These are phyloP conservation scores for Tricholomella constricta DNA, from an alignment of 768 basidiomycete genomes.

Conservation along the genomic window DNA sequence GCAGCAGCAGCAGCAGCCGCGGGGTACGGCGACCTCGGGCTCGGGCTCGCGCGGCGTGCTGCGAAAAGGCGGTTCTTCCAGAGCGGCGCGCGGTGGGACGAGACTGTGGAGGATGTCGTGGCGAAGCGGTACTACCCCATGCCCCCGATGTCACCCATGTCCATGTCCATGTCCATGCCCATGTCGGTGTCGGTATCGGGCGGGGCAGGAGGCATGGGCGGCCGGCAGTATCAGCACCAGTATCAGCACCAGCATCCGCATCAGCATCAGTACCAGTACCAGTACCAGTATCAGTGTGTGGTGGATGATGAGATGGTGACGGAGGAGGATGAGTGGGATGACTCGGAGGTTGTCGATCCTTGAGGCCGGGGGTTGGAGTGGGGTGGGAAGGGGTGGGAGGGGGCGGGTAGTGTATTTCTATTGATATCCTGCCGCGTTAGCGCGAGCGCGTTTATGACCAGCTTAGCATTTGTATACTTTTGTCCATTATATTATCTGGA, in stretches of 20 bases:
- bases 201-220: constrained; percentile 26
- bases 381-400: too few relatives aligned
- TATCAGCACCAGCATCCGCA: too few relatives aligned
- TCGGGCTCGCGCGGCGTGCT: constrained; percentile 27
- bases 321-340: constrained; percentile 31
- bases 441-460: neutral
- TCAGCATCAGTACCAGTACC: too few relatives aligned
- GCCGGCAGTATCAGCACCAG: too few relatives aligned
- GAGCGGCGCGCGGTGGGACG: constrained; percentile 41
- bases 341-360: constrained; percentile 18
- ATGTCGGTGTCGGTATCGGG: neutral
- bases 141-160: constrained; percentile 12
- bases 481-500: neutral
- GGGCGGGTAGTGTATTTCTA: constrained; percentile 10
- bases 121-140: constrained; percentile 18
- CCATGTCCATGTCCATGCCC: too few relatives aligned
- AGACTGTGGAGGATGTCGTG: constrained; percentile 25
- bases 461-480: neutral
- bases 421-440: neutral
- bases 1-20: constrained; percentile 25
- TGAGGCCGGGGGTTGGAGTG: neutral
- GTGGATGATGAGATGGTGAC: constrained; percentile 16
- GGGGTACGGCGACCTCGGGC: constrained; percentile 42
- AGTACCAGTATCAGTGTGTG: too few relatives aligned
- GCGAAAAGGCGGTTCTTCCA: constrained; percentile 62